Evolutionary conservation across 768 basidiomycete species (phyloP).

Genomic region (Amanita exitialis): DNA sequence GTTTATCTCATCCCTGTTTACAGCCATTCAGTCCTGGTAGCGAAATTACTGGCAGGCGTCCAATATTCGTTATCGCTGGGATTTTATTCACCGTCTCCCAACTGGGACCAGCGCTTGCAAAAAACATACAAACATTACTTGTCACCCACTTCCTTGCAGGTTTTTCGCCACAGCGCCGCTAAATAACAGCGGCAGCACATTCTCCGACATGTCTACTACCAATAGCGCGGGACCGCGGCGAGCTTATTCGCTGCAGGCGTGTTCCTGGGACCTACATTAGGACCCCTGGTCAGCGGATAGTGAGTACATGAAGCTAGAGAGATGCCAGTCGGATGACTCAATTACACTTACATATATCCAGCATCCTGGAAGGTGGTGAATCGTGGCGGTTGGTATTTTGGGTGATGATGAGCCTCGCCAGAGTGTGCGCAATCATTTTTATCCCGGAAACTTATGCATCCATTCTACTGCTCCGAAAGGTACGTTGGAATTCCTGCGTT

Average conservation of each 20-base stretch:
- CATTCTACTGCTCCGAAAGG: too few relatives aligned
- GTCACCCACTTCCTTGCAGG: slow-evolving; percentile 56
- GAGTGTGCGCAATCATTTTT: too few relatives aligned
- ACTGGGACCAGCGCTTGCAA: slow-evolving; percentile 50
- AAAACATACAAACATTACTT: slow-evolving; percentile 47
- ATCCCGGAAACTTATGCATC: too few relatives aligned
- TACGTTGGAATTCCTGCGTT: too few relatives aligned
- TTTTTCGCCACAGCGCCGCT: slow-evolving; percentile 52
- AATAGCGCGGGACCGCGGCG: slow-evolving; percentile 42
- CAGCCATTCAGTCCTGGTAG: slow-evolving; percentile 24
- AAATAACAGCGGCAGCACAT: slow-evolving; percentile 45
- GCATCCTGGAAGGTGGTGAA: too few relatives aligned
- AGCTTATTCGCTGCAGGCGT: slow-evolving; percentile 50
- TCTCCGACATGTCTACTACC: slow-evolving; percentile 50
- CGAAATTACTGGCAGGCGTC: slow-evolving; percentile 31
- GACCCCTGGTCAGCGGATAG: slow-evolving; percentile 56
- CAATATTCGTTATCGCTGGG: slow-evolving; percentile 42
- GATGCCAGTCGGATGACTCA: too few relatives aligned
- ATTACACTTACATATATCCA: too few relatives aligned
- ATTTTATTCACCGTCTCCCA: slow-evolving; percentile 40
- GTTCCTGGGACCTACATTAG: slow-evolving; percentile 53
- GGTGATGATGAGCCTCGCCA: too few relatives aligned
- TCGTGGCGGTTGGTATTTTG: too few relatives aligned
- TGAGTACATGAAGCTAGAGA: slow-evolving; percentile 20
- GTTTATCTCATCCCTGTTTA: too few relatives aligned